Base-by-base conservation (phyloP, 371 early-diverging fungal species). In the Gilbertella persicaria region DNA sequence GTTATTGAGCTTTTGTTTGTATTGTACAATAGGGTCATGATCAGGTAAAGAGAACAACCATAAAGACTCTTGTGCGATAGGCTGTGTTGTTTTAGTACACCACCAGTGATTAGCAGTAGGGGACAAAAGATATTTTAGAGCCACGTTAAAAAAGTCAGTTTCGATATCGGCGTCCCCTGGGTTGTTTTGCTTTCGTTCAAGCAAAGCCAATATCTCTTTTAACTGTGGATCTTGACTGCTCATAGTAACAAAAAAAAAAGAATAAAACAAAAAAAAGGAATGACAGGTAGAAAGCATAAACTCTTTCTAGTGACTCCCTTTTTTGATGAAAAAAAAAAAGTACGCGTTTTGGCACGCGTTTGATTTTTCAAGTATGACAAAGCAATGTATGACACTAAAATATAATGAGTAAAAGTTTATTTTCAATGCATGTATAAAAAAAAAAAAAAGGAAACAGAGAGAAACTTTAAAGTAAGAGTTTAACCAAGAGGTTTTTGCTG, bases 401-500 rank as follows among this genome's bases (percentile, higher is more conserved):
- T n/a, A n/a, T n/a, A n/a, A n/a, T n/a, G n/a, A n/a, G n/a, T n/a
- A n/a, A n/a, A n/a, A n/a, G n/a, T n/a, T n/a, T n/a, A n/a, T n/a
- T n/a, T n/a, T n/a, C n/a, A n/a, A n/a, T n/a, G n/a, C n/a, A n/a
- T n/a, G n/a, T n/a, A n/a, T n/a, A n/a, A n/a, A n/a, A n/a, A n/a
- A n/a, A n/a, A n/a, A n/a, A n/a, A n/a, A n/a, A n/a, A n/a, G n/a
- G n/a, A n/a, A n/a, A n/a, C n/a, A n/a, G n/a, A n/a, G n/a, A n/a
- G n/a, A n/a, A n/a, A n/a, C n/a, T n/a, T n/a, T n/a, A n/a, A n/a
- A n/a, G n/a, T n/a, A n/a, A n/a, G n/a, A n/a, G n/a, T n/a, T n/a
- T n/a, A n/a, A n/a, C 94, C 94, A 46, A 63, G 75, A 14, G 98
- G 96, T 75, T 96, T 96, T 53, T 87, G 82, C 47, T 87, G 70